A percentile compares a stretch with the other conserved stretches of the same genome.
phyloP scores from a whole-genome alignment of 257 asterid genomes.

The Gentiana dahurica region DNA sequence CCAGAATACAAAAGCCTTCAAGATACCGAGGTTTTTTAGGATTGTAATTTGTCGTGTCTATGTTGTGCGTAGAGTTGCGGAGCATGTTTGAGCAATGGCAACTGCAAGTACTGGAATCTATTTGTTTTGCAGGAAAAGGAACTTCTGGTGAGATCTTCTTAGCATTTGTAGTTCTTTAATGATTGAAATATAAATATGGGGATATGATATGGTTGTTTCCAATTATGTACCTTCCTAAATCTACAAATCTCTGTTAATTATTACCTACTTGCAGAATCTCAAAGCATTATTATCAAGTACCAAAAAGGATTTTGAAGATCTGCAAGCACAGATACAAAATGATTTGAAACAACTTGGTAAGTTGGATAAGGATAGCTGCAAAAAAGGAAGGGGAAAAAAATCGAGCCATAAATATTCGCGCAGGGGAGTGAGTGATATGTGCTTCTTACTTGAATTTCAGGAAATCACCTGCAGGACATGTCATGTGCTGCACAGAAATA shows the following conservation, averaged over 20 bases:
- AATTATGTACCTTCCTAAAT: too few relatives aligned
- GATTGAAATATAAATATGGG: too few relatives aligned
- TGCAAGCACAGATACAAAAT: slow-evolving; percentile 59
- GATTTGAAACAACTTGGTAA: slow-evolving; percentile 69
- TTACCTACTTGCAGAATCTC: slow-evolving; percentile 46
- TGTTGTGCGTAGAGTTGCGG: slow-evolving; percentile 51
- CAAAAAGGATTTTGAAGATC: slow-evolving; percentile 46
- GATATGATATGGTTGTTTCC: too few relatives aligned
- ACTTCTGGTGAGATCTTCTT: slow-evolving; percentile 39
- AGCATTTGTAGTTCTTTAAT: neutral
- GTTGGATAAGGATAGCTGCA: slow-evolving; percentile 1
- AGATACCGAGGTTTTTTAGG: too few relatives aligned
- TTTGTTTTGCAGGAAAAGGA: slow-evolving; percentile 65
- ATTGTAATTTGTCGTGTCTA: neutral
- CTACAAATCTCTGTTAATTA: slow-evolving; percentile 1
- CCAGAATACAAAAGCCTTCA: too few relatives aligned
- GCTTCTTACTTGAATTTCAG: slow-evolving; percentile 33
- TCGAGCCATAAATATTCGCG: neutral
- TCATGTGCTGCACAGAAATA: slow-evolving; percentile 71
- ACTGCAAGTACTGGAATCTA: slow-evolving; percentile 53
- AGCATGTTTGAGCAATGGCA: slow-evolving; percentile 56
- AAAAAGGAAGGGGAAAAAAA: neutral
- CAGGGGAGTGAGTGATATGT: neutral
- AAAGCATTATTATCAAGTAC: slow-evolving; percentile 44
- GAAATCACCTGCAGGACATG: slow-evolving; percentile 64